These are phyloP conservation scores for Colletotrichum abscissum DNA, from an alignment of 2,329 filamentous ascomycete genomes.

Conservation along the genomic window DNA sequence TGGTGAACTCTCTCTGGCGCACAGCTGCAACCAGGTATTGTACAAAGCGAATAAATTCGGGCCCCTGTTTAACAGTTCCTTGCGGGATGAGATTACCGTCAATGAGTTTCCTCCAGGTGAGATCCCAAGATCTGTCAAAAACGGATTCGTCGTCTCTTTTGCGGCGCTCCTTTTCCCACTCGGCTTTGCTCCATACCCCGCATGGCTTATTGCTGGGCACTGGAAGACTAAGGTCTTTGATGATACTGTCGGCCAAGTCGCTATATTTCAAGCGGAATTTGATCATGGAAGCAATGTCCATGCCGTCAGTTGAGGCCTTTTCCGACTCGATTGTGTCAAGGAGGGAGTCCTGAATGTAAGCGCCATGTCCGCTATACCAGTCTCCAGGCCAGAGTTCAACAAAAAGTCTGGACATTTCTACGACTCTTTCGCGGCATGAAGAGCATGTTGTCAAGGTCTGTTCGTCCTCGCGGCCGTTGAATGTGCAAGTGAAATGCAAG, in stretches of 20 bases:
- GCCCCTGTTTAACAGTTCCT: background rate
- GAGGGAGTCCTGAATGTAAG: background rate
- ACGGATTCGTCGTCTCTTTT: background rate
- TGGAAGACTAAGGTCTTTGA: background rate
- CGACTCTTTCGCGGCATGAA: background rate
- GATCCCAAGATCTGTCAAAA: background rate
- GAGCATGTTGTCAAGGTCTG: background rate
- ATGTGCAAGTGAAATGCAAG: background rate
- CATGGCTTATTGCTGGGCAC: background rate
- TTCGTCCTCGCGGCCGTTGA: background rate
- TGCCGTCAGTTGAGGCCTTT: background rate
- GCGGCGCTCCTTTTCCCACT: background rate
- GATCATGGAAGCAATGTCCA: background rate
- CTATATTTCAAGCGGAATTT: background rate
- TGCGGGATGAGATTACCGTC: background rate
- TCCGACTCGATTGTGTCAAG: background rate
- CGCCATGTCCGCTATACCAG: background rate
- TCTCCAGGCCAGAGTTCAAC: background rate
- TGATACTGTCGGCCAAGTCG: background rate
- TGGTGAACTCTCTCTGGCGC: background rate
- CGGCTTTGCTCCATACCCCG: background rate
- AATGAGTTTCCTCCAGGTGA: background rate
- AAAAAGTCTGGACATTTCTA: background rate
- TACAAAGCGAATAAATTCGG: background rate
- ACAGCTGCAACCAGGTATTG: background rate